phyloP scores from a whole-genome alignment of 164 flowering plant species.

The Akebia trifoliata region DNA sequence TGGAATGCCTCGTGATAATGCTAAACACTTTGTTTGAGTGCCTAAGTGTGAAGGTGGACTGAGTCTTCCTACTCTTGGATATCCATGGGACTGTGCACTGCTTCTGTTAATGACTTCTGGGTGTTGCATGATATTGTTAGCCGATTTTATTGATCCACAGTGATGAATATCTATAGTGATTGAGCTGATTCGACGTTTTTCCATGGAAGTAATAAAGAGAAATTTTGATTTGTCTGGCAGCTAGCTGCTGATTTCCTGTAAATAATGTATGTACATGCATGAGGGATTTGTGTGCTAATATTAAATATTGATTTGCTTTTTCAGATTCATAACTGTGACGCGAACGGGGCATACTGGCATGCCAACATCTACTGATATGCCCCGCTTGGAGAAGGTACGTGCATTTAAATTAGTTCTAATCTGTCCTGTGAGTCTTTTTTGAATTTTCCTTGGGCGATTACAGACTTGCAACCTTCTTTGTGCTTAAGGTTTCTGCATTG shows the following conservation, averaged over 20 bases:
- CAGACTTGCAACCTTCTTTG: not conserved
- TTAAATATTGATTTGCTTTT: not conserved
- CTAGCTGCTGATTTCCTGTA: not conserved
- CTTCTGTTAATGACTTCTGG: too few species aligned
- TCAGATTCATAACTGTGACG: constrained; percentile 76
- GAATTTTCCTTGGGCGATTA: not conserved
- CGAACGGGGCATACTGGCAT: constrained; percentile 62
- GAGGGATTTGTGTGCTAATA: not conserved
- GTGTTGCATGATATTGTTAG: too few species aligned
- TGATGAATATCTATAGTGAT: too few species aligned
- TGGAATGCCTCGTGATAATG: too few species aligned
- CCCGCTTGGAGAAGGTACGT: constrained; percentile 71
- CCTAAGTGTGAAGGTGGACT: too few species aligned
- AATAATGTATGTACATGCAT: not conserved
- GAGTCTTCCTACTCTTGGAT: too few species aligned
- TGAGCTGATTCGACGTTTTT: not conserved
- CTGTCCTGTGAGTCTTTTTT: not conserved
- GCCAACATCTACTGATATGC: constrained; percentile 72
- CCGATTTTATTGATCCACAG: too few species aligned
- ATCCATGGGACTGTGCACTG: too few species aligned
- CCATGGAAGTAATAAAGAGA: not conserved
- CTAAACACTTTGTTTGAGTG: too few species aligned
- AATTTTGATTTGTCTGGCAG: not conserved
- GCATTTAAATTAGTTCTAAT: not conserved
- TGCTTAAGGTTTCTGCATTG: not conserved